Evolutionary conservation across 805 yeast genomes (phyloP).

Genomic region (Zygotorulaspora florentina): DNA sequence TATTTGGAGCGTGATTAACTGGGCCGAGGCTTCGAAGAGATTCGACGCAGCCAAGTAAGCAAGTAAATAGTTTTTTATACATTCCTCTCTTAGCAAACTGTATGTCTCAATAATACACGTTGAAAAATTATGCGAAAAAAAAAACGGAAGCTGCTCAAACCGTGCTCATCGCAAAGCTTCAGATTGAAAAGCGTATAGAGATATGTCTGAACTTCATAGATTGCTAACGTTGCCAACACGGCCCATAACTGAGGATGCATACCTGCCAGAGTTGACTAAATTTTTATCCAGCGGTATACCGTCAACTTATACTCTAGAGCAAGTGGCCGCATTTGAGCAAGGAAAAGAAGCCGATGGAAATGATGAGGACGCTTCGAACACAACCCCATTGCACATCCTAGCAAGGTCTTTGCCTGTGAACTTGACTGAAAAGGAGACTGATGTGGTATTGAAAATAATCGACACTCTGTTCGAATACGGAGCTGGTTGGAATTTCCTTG

Average conservation of each 20-base stretch:
- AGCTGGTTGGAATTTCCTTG: conserved; percentile 86
- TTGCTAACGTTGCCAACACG: conserved; percentile 48
- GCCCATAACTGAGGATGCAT: conserved; percentile 46
- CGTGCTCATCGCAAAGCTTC: neutral
- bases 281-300: conserved; percentile 66
- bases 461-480: conserved; percentile 72
- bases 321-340: conserved; percentile 55
- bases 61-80: neutral
- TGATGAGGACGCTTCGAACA: conserved; percentile 46
- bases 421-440: conserved; percentile 39
- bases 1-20: conserved; percentile 90
- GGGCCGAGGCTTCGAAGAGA: conserved; percentile 85
- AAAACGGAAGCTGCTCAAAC: neutral
- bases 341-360: conserved; percentile 30
- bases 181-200: neutral
- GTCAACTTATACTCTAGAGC: conserved; percentile 77
- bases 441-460: conserved; percentile 51
- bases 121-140: neutral
- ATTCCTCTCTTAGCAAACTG: neutral
- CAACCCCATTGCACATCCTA: conserved; percentile 76
- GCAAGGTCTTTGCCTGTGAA: conserved; percentile 46
- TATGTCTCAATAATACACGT: neutral
- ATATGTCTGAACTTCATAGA: conserved; percentile 71
- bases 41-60: conserved; percentile 36
- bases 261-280: conserved; percentile 43